Percentiles rank a stretch among this genome's conserved stretches.
These are phyloP conservation scores for Centella asiatica DNA, from an alignment of 129 eudicot genomes.

Conservation along the genomic window DNA sequence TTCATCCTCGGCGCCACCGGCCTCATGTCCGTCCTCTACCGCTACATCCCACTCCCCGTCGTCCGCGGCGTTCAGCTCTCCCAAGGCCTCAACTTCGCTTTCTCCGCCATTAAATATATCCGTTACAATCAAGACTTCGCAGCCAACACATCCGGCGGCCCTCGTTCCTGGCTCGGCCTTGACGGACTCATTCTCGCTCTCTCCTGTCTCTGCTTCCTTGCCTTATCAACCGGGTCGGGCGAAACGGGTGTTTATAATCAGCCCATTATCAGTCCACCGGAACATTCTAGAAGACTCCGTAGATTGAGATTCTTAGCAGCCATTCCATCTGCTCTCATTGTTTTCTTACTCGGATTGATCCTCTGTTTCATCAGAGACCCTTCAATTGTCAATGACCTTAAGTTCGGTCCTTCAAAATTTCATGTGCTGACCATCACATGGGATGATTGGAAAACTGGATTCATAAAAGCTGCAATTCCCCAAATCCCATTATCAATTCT, in stretches of 20 bases:
- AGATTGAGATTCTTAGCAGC: constrained; percentile 2
- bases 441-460: constrained; percentile 9
- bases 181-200: background rate
- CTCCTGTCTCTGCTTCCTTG: background rate
- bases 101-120: constrained; percentile 2
- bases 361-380: constrained; percentile 1
- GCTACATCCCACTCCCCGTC: constrained; percentile 5
- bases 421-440: constrained; percentile 4
- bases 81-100: constrained; percentile 2
- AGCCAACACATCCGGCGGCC: background rate
- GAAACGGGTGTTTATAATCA: background rate
- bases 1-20: background rate
- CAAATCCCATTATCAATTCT: constrained; percentile 1
- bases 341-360: background rate
- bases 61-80: constrained; percentile 7
- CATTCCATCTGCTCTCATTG: constrained; percentile 2
- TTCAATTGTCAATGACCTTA: background rate
- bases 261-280: background rate
- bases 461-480: constrained; percentile 3
- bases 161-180: constrained; percentile 5
- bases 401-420: constrained; percentile 1
- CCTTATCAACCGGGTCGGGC: background rate
- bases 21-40: constrained; percentile 4
- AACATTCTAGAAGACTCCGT: constrained; percentile 2
- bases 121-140: constrained; percentile 5